Evolutionary conservation across 257 asterid genomes (phyloP), one percentile per base, ranked within the genome.

Genomic region (Scutellaria galericulata): DNA sequence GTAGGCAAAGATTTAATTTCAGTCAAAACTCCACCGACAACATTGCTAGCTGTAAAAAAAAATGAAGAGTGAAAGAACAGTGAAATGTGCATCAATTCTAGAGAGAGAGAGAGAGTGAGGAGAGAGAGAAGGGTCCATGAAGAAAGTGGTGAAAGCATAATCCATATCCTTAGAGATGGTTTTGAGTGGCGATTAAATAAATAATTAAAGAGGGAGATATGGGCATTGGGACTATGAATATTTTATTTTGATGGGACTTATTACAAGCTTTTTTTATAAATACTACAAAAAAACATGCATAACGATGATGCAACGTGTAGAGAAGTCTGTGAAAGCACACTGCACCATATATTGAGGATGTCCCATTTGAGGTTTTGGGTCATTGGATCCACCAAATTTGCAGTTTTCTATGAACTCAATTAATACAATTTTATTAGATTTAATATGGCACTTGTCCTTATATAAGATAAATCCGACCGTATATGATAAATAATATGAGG

Each of bases 1-100:
- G 15, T 31, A 31, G 31, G 13, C 3, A 4, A 11, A 47, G 59
- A 44, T 60, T 71, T 60, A 53, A 56, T 72, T 44, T 27, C 20
- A 56, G 55, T 48, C 31, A 24, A 72, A 73, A 35, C 66, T 75
- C 85, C 88, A 83, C 88, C 88, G 88, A 83, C 88, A 81, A 54
- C 22, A 10, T 40, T 48, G 61, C 63, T n/a, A 42, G 79, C 71
- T 67, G 79, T 78, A 57, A 77, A 65, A 77, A 65, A 31, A 22
- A 35, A 62, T 51, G 53, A 10, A 56, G 75, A 37, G 75, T 15
- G 31, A 56, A 67, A 58, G 40, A 71, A 79, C 72, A 71, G 85
- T 75, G 70, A 60, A 55, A 56, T 56, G 63, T 1, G 54, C 64
- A 44, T 45, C 46, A 51, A 62, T 35, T 55, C 9, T 24, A n/a